Conservation (phyloP, 2,329 filamentous ascomycete species). For the Cladosporium sphaerospermum region DNA sequence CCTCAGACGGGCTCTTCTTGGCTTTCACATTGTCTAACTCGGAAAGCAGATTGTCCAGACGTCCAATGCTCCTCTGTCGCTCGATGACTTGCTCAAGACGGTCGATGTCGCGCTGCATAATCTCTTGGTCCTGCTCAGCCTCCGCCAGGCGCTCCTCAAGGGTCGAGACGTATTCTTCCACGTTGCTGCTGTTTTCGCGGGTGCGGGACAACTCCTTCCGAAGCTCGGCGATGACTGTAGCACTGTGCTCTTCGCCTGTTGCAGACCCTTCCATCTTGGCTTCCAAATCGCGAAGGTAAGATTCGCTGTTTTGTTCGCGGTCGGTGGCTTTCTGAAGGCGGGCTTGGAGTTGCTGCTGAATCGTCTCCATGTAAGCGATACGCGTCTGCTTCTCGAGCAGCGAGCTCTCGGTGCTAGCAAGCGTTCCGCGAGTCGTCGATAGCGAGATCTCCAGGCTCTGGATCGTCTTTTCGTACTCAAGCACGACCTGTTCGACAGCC, state of each 20-base stretch:
- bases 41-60: conserved; percentile 84
- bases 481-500: conserved; percentile 88
- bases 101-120: conserved; percentile 96
- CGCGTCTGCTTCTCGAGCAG: conserved; percentile 90
- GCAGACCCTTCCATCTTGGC: conserved; percentile 83
- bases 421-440: conserved; percentile 74
- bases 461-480: conserved; percentile 98
- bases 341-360: conserved; percentile 81
- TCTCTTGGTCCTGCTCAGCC: conserved; percentile 87
- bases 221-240: conserved; percentile 75
- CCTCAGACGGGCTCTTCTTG: conserved; percentile 32
- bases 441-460: conserved; percentile 87
- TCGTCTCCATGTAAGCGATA: conserved; percentile 85
- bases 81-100: conserved; percentile 91
- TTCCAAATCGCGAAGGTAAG: conserved; percentile 88
- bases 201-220: conserved; percentile 85
- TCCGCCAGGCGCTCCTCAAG: conserved; percentile 92
- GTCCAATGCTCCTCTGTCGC: conserved; percentile 87
- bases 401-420: conserved; percentile 78
- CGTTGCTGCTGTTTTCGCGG: conserved; percentile 81
- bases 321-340: conserved; percentile 91
- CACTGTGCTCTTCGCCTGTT: conserved; percentile 87
- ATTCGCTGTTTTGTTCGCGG: conserved; percentile 84
- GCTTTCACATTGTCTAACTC: conserved; percentile 60
- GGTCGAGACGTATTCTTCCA: conserved; percentile 95